A percentile compares a stretch with the other conserved stretches of the same genome.
Evolutionary conservation across 2,329 filamentous ascomycete genomes (phyloP).

Genomic region (Penicillium sp.): DNA sequence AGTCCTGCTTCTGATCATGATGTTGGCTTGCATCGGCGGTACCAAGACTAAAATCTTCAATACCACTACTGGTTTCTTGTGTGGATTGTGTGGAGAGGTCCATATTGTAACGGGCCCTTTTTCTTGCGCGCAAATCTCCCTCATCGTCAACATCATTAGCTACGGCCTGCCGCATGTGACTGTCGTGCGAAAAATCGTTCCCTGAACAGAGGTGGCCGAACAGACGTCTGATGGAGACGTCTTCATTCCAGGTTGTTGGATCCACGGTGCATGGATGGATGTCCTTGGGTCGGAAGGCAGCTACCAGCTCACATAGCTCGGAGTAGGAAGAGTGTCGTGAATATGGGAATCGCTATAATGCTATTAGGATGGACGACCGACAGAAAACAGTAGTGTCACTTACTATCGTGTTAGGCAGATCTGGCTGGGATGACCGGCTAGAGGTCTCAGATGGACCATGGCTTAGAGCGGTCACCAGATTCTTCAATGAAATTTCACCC

Average conservation of each 20-base stretch:
- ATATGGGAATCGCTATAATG: slow-evolving; percentile 67
- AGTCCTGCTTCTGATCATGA: neutral
- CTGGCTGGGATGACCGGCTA: neutral
- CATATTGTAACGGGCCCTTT: slow-evolving; percentile 20
- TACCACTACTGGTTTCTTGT: slow-evolving; percentile 14
- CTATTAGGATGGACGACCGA: slow-evolving; percentile 3
- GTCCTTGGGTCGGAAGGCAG: slow-evolving; percentile 68
- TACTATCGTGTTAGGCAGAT: slow-evolving; percentile 37
- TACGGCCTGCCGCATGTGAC: slow-evolving; percentile 51
- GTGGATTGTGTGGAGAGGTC: slow-evolving; percentile 21
- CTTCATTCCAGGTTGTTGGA: slow-evolving; percentile 59
- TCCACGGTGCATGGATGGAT: slow-evolving; percentile 80
- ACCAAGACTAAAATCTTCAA: slow-evolving; percentile 5
- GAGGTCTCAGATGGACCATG: slow-evolving; percentile 15
- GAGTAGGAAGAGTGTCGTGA: slow-evolving; percentile 84
- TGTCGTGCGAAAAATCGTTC: slow-evolving; percentile 63
- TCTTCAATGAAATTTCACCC: slow-evolving; percentile 37
- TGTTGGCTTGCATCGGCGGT: neutral
- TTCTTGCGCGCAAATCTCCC: slow-evolving; percentile 14
- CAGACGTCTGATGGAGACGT: slow-evolving; percentile 62
- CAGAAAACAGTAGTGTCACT: slow-evolving; percentile 10
- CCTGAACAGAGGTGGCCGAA: slow-evolving; percentile 70
- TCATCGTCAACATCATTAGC: slow-evolving; percentile 19
- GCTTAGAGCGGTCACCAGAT: slow-evolving; percentile 34
- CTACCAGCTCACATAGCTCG: slow-evolving; percentile 71